Percentiles rank a stretch among this genome's conserved stretches.
Conservation (phyloP, 2,329 filamentous ascomycete genomes). For the Colletotrichum endophyticum region DNA sequence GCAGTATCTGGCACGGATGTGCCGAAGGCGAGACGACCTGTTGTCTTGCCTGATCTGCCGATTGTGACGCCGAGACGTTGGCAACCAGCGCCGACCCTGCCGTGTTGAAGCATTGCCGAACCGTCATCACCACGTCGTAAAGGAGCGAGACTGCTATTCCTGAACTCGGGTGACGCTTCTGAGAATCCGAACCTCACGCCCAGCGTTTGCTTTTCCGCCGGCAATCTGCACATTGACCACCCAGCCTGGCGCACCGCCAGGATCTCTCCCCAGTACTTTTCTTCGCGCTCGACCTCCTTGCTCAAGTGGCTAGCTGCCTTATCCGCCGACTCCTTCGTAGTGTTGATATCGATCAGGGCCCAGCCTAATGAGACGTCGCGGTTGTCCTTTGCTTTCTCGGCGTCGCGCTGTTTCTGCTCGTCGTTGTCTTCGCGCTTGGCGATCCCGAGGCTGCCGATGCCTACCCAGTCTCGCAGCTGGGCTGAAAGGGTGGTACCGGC, state of each 20-base stretch:
- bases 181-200: constrained; percentile 90
- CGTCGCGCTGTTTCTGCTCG: constrained; percentile 17
- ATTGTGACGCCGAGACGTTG: constrained; percentile 73
- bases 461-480: constrained; percentile 71
- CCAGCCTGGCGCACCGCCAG: constrained; percentile 80
- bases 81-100: constrained; percentile 53
- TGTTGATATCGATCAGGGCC: constrained; percentile 78
- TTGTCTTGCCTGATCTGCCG: constrained; percentile 58
- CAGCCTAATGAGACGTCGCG: constrained; percentile 69
- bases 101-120: constrained; percentile 73
- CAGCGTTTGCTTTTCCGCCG: constrained; percentile 73
- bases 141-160: constrained; percentile 78
- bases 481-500: constrained; percentile 74
- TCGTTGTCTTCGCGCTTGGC: constrained; percentile 69
- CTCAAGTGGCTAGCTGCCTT: constrained; percentile 75
- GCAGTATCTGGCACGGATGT: constrained; percentile 60
- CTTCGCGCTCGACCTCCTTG: constrained; percentile 79
- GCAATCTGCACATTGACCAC: constrained; percentile 84
- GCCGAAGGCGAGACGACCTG: constrained; percentile 61
- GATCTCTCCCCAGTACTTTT: constrained; percentile 88
- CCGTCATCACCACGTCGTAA: constrained; percentile 78
- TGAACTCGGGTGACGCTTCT: constrained; percentile 69
- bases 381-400: constrained; percentile 52
- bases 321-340: constrained; percentile 75
- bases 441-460: constrained; percentile 75